Evolutionary conservation across 2,329 filamentous ascomycete genomes (phyloP).

Genomic region (Clonostachys chloroleuca): DNA sequence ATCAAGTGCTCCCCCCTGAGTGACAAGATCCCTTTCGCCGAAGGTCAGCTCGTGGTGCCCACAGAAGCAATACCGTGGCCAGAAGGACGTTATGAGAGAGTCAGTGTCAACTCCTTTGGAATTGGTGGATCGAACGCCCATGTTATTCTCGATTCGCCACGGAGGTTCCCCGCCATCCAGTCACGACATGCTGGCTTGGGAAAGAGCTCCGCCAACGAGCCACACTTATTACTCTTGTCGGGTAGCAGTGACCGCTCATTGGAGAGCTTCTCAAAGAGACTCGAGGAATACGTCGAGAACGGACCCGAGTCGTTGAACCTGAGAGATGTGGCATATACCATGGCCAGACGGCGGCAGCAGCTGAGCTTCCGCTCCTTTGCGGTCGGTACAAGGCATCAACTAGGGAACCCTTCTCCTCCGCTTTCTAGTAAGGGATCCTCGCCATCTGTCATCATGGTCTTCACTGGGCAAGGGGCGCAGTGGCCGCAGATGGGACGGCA

Average conservation of each 20-base stretch:
- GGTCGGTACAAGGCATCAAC: not conserved
- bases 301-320: not conserved
- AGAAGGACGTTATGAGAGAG: conserved; percentile 6
- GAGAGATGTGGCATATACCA: conserved; percentile 12
- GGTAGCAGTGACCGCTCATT: not conserved
- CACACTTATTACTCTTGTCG: too few relatives aligned
- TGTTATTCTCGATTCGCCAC: conserved; percentile 4
- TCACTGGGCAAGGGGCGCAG: conserved; percentile 17
- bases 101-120: conserved; percentile 25
- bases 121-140: conserved; percentile 24
- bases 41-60: conserved; percentile 13
- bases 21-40: conserved; percentile 9
- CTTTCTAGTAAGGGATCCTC: not conserved
- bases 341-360: conserved; percentile 7
- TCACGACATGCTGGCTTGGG: too few relatives aligned
- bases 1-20: conserved; percentile 3
- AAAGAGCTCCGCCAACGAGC: too few relatives aligned
- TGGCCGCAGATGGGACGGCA: conserved; percentile 14
- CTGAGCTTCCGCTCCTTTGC: conserved; percentile 7
- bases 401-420: too few relatives aligned
- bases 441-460: conserved; percentile 12
- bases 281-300: not conserved
- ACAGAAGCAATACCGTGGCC: conserved; percentile 11
- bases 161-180: not conserved
- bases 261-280: not conserved